A percentile compares a stretch with the other conserved stretches of the same genome.
phyloP scores from a whole-genome alignment of 1,284 basidiomycete genomes.

The Athelia sp. region DNA sequence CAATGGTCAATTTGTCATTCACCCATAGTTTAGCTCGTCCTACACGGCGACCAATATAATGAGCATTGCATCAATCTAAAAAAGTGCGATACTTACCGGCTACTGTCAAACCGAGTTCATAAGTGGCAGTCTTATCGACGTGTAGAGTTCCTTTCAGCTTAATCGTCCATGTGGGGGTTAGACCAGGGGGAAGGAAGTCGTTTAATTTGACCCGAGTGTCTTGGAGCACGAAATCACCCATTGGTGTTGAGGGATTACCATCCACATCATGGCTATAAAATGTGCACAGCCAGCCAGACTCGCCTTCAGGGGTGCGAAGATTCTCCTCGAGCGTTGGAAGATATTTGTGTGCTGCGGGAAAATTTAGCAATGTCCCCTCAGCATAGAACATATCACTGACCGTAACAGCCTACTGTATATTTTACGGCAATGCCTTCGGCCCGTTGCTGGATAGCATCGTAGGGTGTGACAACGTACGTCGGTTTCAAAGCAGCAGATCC shows the following conservation, averaged over 20 bases:
- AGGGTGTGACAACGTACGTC: conserved; percentile 64
- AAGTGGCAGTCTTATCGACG: conserved; percentile 34
- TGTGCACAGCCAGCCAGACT: conserved; percentile 57
- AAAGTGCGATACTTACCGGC: conserved; percentile 31
- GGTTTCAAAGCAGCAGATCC: conserved; percentile 71
- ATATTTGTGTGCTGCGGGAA: conserved; percentile 51
- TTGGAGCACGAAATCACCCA: conserved; percentile 45
- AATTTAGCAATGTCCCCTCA: conserved; percentile 1
- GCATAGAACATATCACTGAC: conserved; percentile 25
- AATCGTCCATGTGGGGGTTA: conserved; percentile 46
- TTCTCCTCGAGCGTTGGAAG: conserved; percentile 54
- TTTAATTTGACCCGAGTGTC: conserved; percentile 65
- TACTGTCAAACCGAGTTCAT: conserved; percentile 53
- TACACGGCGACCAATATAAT: conserved; percentile 9
- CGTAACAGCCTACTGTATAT: conserved; percentile 57
- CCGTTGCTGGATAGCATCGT: conserved; percentile 50
- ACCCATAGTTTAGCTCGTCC: conserved; percentile 60
- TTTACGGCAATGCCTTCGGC: conserved; percentile 40
- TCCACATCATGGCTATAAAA: conserved; percentile 52
- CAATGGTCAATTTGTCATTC: conserved; percentile 55
- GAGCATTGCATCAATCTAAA: neutral
- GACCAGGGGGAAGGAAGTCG: conserved; percentile 53
- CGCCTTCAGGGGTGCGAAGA: conserved; percentile 42
- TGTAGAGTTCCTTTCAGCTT: conserved; percentile 41
- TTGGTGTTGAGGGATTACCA: conserved; percentile 35